Percentiles rank a stretch among this genome's conserved stretches.
Evolutionary conservation across 2,329 filamentous ascomycete species (phyloP).

Genomic region (Bipolaris cookei): DNA sequence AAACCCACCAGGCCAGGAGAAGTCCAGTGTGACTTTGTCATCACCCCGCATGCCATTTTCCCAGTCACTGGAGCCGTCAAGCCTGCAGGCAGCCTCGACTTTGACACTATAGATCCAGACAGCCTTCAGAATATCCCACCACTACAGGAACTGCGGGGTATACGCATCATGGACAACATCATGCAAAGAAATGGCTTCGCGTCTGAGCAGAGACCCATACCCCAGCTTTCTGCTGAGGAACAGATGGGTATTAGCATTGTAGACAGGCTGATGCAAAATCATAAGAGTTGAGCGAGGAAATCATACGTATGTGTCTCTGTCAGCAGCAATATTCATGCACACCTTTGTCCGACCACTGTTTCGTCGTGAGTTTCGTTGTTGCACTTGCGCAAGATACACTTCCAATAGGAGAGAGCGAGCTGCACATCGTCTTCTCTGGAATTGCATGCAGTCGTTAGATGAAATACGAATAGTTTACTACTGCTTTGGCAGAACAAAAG

Average conservation of each 20-base stretch:
- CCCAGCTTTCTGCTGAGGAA: conserved; percentile 34
- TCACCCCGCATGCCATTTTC: conserved; percentile 46
- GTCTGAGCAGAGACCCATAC: conserved; percentile 7
- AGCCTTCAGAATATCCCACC: conserved; percentile 50
- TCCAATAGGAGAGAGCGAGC: no score
- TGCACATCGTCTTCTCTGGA: no score
- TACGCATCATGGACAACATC: conserved; percentile 46
- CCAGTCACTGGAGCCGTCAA: conserved; percentile 41
- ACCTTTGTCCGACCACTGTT: not conserved
- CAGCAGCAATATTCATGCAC: not conserved
- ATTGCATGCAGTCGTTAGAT: no score
- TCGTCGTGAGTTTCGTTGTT: no score
- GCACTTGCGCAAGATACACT: no score
- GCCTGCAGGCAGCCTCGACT: conserved; percentile 48
- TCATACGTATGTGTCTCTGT: conserved; percentile 53
- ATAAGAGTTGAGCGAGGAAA: conserved; percentile 20
- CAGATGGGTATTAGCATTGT: conserved; percentile 43
- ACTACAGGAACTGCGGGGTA: conserved; percentile 46
- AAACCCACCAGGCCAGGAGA: conserved; percentile 45
- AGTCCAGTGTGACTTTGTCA: conserved; percentile 52
- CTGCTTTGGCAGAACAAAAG: no score
- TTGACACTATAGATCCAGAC: conserved; percentile 45
- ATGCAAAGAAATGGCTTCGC: conserved; percentile 33
- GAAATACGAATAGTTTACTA: no score
- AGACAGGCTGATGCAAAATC: conserved; percentile 42